Conservation (phyloP, 345 rosid species). For the Eucalyptus sp. region DNA sequence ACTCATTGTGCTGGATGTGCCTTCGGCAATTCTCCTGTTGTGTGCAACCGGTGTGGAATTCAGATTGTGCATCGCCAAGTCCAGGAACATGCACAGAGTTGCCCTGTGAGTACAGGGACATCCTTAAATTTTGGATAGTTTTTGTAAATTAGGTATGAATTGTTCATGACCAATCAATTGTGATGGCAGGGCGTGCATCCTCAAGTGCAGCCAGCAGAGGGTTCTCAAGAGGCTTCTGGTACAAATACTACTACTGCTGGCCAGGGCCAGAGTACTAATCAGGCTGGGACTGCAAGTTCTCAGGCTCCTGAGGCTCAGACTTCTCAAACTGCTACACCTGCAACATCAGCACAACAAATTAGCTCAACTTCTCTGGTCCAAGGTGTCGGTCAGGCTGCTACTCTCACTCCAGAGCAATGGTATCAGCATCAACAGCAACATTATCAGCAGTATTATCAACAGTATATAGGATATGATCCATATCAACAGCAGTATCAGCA, state of each 20-base stretch:
- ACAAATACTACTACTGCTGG: constrained; percentile 13
- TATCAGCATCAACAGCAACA: constrained; percentile 75
- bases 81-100: constrained; percentile 68
- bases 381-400: constrained; percentile 23
- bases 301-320: constrained; percentile 28
- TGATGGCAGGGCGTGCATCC: constrained; percentile 43
- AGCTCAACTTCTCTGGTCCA: constrained; percentile 18
- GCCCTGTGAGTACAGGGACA: constrained; percentile 46
- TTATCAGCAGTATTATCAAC: constrained; percentile 62
- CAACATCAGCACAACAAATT: constrained; percentile 17
- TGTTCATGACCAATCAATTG: background rate
- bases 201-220: constrained; percentile 27
- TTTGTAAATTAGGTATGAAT: background rate
- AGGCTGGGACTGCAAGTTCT: constrained; percentile 17
- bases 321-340: constrained; percentile 12
- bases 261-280: constrained; percentile 26
- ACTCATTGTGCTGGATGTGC: constrained; percentile 65
- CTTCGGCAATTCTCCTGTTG: constrained; percentile 64
- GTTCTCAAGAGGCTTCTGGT: constrained; percentile 24
- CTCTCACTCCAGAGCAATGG: constrained; percentile 42
- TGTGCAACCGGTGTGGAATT: constrained; percentile 53
- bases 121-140: background rate
- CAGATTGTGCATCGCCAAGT: constrained; percentile 58
- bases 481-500: constrained; percentile 54
- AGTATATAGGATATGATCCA: constrained; percentile 37